These are phyloP conservation scores for Backusella circina DNA, from an alignment of 192 early-diverging fungal species.

Conservation along the genomic window DNA sequence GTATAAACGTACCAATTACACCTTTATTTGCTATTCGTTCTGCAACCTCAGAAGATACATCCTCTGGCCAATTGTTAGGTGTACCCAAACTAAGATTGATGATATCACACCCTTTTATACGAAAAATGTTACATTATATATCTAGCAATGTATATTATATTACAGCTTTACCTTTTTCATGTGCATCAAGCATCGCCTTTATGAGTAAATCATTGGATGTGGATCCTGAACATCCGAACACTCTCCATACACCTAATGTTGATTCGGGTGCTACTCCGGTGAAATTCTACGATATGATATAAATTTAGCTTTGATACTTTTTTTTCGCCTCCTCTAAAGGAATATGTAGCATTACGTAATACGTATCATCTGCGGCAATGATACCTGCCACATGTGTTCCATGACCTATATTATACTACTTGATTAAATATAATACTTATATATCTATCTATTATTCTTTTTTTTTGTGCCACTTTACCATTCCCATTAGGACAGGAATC, in stretches of 20 bases:
- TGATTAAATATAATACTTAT: background rate
- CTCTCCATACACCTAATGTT: slow-evolving; percentile 74
- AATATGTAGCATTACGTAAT: slow-evolving; percentile 20
- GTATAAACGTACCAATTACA: slow-evolving; percentile 16
- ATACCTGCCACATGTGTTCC: slow-evolving; percentile 69
- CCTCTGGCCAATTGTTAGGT: slow-evolving; percentile 55
- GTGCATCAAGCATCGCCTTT: slow-evolving; percentile 69
- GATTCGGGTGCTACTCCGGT: slow-evolving; percentile 64
- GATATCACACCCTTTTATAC: slow-evolving; percentile 57
- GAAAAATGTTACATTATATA: background rate
- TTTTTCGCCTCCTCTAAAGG: background rate
- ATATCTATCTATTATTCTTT: background rate
- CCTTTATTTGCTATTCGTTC: slow-evolving; percentile 43
- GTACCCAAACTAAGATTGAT: slow-evolving; percentile 86
- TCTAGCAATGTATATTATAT: background rate
- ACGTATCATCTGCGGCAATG: slow-evolving; percentile 44
- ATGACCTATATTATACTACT: slow-evolving; percentile 42
- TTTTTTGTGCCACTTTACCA: background rate
- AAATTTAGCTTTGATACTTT: background rate
- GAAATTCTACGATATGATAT: slow-evolving; percentile 35
- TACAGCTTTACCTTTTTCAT: slow-evolving; percentile 39
- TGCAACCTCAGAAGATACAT: slow-evolving; percentile 54
- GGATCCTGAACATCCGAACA: slow-evolving; percentile 75
- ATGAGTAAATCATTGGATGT: slow-evolving; percentile 72
- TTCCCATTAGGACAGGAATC: slow-evolving; percentile 39